Conservation (phyloP, 2,329 filamentous ascomycete genomes). For the Neofusicoccum umdonicola region DNA sequence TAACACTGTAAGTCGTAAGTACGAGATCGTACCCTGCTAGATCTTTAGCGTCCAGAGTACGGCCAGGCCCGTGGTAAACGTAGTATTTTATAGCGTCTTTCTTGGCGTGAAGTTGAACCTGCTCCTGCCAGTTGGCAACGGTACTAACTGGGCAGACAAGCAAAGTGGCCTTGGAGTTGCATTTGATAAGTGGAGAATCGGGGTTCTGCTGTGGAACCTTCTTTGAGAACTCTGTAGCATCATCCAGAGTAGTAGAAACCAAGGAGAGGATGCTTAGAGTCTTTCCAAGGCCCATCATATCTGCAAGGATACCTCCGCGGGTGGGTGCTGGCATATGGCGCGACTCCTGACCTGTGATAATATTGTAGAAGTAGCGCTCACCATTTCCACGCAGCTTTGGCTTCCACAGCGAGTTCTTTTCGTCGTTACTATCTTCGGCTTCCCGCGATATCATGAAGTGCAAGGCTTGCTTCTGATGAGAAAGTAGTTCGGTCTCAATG, state of each 20-base stretch:
- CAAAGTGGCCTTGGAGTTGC: slow-evolving; percentile 76
- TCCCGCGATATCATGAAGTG: slow-evolving; percentile 83
- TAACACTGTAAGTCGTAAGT: slow-evolving; percentile 88
- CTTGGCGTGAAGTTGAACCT: slow-evolving; percentile 78
- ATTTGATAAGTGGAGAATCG: slow-evolving; percentile 34
- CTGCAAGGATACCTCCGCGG: slow-evolving; percentile 49
- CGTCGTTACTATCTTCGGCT: slow-evolving; percentile 57
- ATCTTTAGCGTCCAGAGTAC: slow-evolving; percentile 63
- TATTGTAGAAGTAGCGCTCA: slow-evolving; percentile 68
- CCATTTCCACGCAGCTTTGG: slow-evolving; percentile 56
- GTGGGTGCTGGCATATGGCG: slow-evolving; percentile 34
- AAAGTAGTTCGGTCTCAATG: slow-evolving; percentile 65
- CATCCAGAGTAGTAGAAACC: slow-evolving; percentile 60
- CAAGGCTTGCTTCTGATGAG: slow-evolving; percentile 87
- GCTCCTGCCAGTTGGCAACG: slow-evolving; percentile 90
- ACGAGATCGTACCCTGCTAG: slow-evolving; percentile 77
- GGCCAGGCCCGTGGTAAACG: slow-evolving; percentile 80
- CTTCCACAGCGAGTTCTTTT: slow-evolving; percentile 76
- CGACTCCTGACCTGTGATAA: slow-evolving; percentile 67
- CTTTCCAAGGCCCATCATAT: slow-evolving; percentile 54
- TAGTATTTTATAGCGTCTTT: slow-evolving; percentile 66
- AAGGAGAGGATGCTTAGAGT: slow-evolving; percentile 78
- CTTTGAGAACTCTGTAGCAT: slow-evolving; percentile 62
- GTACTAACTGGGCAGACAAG: slow-evolving; percentile 88
- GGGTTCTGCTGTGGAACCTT: slow-evolving; percentile 41